Evolutionary conservation across 2,329 filamentous ascomycete species (phyloP).

Genomic region (Samsoniella hepiali): DNA sequence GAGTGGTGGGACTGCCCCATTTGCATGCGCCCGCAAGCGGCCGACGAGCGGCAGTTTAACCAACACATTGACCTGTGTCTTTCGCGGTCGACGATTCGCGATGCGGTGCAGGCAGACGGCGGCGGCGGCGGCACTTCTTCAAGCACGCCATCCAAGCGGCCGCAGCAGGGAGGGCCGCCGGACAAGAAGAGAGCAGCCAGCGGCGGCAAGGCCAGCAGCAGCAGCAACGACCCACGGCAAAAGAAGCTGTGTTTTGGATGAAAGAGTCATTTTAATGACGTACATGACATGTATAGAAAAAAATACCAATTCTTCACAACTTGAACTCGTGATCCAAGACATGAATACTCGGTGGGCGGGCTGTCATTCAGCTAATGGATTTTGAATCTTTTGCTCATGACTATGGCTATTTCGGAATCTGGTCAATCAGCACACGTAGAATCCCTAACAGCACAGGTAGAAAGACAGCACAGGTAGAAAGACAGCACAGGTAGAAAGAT

Average conservation of each 20-base stretch:
- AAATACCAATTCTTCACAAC: not conserved
- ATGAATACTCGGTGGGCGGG: not conserved
- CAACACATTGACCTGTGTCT: slow-evolving; percentile 90
- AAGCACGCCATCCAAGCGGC: not conserved
- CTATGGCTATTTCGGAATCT: too few species aligned
- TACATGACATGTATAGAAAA: not conserved
- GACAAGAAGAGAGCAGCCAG: slow-evolving; percentile 38
- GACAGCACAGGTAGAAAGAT: too few species aligned
- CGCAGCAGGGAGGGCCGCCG: slow-evolving; percentile 16
- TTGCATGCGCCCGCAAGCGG: slow-evolving; percentile 70
- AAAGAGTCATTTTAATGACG: not conserved
- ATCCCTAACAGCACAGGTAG: too few species aligned
- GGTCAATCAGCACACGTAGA: too few species aligned
- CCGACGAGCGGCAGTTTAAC: slow-evolving; percentile 78
- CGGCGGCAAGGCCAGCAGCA: slow-evolving; percentile 25
- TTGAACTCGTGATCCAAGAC: not conserved
- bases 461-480: too few species aligned
- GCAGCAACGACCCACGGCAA: slow-evolving; percentile 42
- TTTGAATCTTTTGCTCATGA: too few species aligned
- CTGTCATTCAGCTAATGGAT: too few species aligned
- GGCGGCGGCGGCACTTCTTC: not conserved
- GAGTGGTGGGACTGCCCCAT: slow-evolving; percentile 84
- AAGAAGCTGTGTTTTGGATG: slow-evolving; percentile 53
- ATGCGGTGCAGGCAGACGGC: slow-evolving; percentile 63
- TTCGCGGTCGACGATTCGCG: slow-evolving; percentile 79